These are phyloP conservation scores for Penicillium sp. DNA, from an alignment of 2,329 filamentous ascomycete species.

Conservation along the genomic window DNA sequence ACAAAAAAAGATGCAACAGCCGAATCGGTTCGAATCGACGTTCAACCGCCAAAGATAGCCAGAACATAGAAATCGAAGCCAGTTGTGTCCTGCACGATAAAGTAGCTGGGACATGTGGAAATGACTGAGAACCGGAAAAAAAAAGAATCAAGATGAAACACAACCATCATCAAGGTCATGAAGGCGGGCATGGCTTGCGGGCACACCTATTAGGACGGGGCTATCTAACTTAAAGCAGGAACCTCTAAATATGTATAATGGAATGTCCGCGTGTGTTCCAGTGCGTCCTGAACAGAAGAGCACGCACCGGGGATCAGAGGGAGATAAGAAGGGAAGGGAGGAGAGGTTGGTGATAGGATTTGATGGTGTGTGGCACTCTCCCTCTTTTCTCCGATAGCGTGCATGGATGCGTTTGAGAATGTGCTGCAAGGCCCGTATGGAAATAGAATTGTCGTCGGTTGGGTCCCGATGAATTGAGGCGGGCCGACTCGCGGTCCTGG, in stretches of 20 bases:
- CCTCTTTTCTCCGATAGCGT: neutral
- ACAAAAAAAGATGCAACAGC: constrained; percentile 12
- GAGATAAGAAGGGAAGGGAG: constrained; percentile 1
- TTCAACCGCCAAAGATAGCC: constrained; percentile 9
- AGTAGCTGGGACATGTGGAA: neutral
- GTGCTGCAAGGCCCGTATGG: neutral
- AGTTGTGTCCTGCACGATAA: neutral
- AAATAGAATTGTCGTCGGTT: neutral
- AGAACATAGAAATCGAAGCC: neutral
- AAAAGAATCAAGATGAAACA: constrained; percentile 7
- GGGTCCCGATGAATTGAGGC: neutral
- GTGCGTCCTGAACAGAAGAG: constrained; percentile 2
- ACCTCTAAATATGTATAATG: constrained; percentile 25
- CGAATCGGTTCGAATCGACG: neutral
- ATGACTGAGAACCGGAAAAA: constrained; percentile 5
- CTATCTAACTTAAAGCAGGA: constrained; percentile 12
- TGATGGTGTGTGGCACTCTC: neutral
- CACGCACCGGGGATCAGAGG: neutral
- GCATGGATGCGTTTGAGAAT: neutral
- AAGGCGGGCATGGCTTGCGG: constrained; percentile 10
- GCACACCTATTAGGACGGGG: constrained; percentile 20
- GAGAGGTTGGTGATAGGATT: neutral
- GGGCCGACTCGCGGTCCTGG: constrained; percentile 11
- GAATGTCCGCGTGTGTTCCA: constrained; percentile 15
- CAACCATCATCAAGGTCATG: constrained; percentile 26